Evolutionary conservation across 805 yeast species (phyloP).

Genomic region (Suhomyces kilbournensis): DNA sequence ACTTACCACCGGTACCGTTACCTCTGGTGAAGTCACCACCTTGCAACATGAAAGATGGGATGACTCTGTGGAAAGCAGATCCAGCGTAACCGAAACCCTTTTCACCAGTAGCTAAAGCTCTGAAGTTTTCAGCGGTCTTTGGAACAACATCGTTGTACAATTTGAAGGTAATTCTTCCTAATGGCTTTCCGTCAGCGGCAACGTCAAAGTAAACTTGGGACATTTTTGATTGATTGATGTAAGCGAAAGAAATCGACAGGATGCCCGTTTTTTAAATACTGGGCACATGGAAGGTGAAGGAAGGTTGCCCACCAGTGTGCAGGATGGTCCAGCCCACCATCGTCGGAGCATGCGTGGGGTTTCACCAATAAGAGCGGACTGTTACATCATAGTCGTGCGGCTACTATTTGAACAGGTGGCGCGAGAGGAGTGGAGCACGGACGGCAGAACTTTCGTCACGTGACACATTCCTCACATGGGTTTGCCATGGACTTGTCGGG

Average conservation of each 20-base stretch:
- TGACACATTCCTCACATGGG: neutral
- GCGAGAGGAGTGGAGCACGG: neutral
- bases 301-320: neutral
- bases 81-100: constrained; percentile 45
- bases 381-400: constrained; percentile 6
- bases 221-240: constrained; percentile 32
- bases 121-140: constrained; percentile 94
- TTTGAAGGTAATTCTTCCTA: constrained; percentile 84
- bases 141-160: constrained; percentile 89
- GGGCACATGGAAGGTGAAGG: constrained; percentile 5
- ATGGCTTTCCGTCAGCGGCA: constrained; percentile 63
- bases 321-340: neutral
- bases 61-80: constrained; percentile 47
- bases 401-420: neutral
- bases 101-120: constrained; percentile 74
- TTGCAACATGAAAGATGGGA: constrained; percentile 48
- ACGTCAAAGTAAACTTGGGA: constrained; percentile 79
- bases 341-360: neutral
- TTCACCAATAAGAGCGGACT: neutral
- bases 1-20: constrained; percentile 46
- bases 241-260: constrained; percentile 1
- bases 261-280: constrained; percentile 1
- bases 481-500: neutral
- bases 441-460: neutral
- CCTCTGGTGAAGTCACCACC: constrained; percentile 50